Conservation (phyloP, 2,329 filamentous ascomycete species). For the Neopestalotiopsis clavispora region DNA sequence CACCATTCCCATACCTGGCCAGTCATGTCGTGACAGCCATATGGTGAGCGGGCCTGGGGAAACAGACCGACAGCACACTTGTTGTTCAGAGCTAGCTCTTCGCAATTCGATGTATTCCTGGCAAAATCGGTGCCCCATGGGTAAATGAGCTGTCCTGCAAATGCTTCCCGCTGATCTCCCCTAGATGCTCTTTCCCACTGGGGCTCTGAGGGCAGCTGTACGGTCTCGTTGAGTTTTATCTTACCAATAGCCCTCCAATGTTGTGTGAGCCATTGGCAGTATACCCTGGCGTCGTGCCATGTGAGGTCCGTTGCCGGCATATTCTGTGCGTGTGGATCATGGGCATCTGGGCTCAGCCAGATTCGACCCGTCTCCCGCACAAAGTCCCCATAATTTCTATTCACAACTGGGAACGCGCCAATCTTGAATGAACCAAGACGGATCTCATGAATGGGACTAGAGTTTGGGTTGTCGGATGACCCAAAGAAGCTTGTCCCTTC, state of each 20-base stretch:
- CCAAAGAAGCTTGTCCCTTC: constrained; percentile 8
- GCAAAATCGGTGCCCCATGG: not conserved
- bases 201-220: constrained; percentile 13
- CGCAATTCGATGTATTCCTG: constrained; percentile 6
- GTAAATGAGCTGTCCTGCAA: not conserved
- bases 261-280: constrained; percentile 11
- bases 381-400: constrained; percentile 8
- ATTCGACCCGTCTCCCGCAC: constrained; percentile 13
- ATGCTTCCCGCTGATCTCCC: constrained; percentile 5
- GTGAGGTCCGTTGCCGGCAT: constrained; percentile 16
- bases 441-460: not conserved
- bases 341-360: constrained; percentile 11
- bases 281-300: constrained; percentile 14
- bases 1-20: constrained; percentile 19
- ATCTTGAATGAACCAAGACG: constrained; percentile 1
- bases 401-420: constrained; percentile 11
- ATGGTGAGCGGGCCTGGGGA: constrained; percentile 6
- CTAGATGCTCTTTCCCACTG: constrained; percentile 14
- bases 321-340: not conserved
- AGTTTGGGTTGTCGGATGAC: constrained; percentile 3
- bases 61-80: constrained; percentile 16
- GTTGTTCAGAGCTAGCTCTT: constrained; percentile 9
- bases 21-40: constrained; percentile 15
- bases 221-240: not conserved
- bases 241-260: not conserved